Evolutionary conservation across 805 yeast genomes (phyloP).

Genomic region (Saitoella complicata): DNA sequence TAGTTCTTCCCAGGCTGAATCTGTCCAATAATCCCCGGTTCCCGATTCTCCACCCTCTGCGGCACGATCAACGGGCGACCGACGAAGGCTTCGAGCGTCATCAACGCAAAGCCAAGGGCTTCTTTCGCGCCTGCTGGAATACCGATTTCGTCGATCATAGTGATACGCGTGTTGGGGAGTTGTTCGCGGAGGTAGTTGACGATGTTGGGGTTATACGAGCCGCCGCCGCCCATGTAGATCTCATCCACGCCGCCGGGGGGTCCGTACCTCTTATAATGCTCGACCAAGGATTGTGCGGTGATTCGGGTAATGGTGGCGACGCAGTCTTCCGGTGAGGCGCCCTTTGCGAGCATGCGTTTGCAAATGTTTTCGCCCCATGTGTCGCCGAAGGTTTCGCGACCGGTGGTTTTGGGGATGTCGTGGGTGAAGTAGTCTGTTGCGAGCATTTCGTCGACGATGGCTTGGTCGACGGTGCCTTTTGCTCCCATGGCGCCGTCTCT

Average conservation of each 20-base stretch:
- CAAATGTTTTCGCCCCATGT: conserved; percentile 7
- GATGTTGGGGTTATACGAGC: conserved; percentile 16
- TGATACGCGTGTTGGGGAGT: conserved; percentile 15
- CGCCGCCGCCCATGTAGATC: conserved; percentile 18
- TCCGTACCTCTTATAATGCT: conserved; percentile 14
- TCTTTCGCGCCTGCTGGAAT: conserved; percentile 11
- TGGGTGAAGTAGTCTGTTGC: conserved; percentile 13
- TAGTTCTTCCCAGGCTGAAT: conserved; percentile 18
- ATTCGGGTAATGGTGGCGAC: conserved; percentile 19
- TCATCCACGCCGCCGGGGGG: conserved; percentile 12
- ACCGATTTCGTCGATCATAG: conserved; percentile 8
- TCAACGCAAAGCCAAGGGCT: conserved; percentile 18
- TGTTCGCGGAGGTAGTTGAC: conserved; percentile 9
- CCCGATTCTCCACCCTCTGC: conserved; percentile 14
- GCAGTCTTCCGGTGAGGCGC: conserved; percentile 12
- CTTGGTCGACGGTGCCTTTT: conserved; percentile 15
- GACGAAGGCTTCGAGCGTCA: conserved; percentile 15
- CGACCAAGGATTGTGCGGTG: conserved; percentile 16
- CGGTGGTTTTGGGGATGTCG: conserved; percentile 18
- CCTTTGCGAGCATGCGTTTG: conserved; percentile 7
- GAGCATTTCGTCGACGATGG: conserved; percentile 14
- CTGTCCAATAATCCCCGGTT: conserved; percentile 15
- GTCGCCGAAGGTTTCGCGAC: conserved; percentile 19
- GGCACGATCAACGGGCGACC: conserved; percentile 18
- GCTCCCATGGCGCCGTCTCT: conserved; percentile 17